Conservation (phyloP, 1,284 basidiomycete genomes). For the Blastosporella zonata region DNA sequence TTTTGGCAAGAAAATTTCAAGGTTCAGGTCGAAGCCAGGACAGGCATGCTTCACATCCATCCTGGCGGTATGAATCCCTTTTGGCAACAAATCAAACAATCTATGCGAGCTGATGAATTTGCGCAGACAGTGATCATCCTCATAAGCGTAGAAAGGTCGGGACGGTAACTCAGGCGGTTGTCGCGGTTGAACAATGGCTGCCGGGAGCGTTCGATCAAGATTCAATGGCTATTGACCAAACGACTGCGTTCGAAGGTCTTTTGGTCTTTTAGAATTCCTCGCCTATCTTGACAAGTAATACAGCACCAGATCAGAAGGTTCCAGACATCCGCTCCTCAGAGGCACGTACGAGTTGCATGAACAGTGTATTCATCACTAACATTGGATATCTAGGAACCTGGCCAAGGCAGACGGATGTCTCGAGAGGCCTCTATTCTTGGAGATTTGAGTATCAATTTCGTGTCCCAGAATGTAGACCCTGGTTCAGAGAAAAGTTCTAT, state of each 20-base stretch:
- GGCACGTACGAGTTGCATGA: conserved; percentile 33
- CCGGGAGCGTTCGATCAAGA: neutral
- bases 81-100: neutral
- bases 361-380: conserved; percentile 3
- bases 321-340: conserved; percentile 55
- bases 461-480: conserved; percentile 32
- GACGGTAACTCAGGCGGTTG: neutral
- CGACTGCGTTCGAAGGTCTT: conserved; percentile 5
- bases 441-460: conserved; percentile 44
- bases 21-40: conserved; percentile 61
- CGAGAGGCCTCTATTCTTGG: conserved; percentile 47
- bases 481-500: conserved; percentile 65
- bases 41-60: conserved; percentile 44
- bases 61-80: conserved; percentile 31
- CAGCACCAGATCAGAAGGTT: neutral
- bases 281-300: neutral
- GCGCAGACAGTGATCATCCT: conserved; percentile 33
- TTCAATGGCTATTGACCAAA: conserved; percentile 4
- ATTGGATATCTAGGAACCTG: conserved; percentile 57
- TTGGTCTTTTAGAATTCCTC: neutral
- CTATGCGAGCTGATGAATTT: neutral
- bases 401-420: conserved; percentile 65
- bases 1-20: conserved; percentile 74
- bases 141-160: conserved; percentile 37
- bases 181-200: neutral